Evolutionary conservation across 768 basidiomycete species (phyloP).

Genomic region (Termitomyces sp.): DNA sequence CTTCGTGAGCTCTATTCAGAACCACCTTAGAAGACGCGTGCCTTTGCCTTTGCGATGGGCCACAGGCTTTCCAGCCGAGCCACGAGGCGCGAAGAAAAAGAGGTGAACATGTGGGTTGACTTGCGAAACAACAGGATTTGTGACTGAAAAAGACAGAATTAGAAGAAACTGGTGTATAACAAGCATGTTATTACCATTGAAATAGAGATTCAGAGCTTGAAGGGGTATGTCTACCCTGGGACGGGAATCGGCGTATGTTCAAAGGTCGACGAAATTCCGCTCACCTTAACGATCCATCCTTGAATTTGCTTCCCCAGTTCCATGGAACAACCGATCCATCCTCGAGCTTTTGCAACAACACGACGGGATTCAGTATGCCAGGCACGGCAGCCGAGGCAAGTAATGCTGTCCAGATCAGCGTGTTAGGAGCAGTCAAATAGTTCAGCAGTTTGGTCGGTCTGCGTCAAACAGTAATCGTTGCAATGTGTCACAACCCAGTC

Average conservation of each 20-base stretch:
- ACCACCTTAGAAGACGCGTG: conserved; percentile 15
- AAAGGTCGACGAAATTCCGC: conserved; percentile 4
- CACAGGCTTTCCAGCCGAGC: conserved; percentile 88
- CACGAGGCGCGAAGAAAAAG: conserved; percentile 91
- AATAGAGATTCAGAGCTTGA: conserved; percentile 82
- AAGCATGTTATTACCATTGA: conserved; percentile 56
- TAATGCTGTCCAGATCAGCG: conserved; percentile 74
- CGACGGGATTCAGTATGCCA: conserved; percentile 92
- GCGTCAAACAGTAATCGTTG: conserved; percentile 3
- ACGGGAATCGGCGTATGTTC: background rate
- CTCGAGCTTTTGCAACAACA: conserved; percentile 85
- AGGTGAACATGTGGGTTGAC: conserved; percentile 90
- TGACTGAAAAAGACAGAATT: conserved; percentile 42
- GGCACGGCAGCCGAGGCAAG: conserved; percentile 93
- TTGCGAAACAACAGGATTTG: conserved; percentile 90
- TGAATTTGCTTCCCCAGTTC: conserved; percentile 94
- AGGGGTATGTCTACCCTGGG: conserved; percentile 90
- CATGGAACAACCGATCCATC: conserved; percentile 81
- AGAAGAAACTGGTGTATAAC: background rate
- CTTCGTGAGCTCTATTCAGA: background rate
- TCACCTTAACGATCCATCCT: conserved; percentile 85
- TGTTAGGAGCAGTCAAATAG: conserved; percentile 94
- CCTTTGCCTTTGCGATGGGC: conserved; percentile 93
- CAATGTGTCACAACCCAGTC: background rate
- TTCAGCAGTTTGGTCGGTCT: conserved; percentile 96